Evolutionary conservation across 768 basidiomycete genomes (phyloP).

Genomic region (Mycena vulgaris): DNA sequence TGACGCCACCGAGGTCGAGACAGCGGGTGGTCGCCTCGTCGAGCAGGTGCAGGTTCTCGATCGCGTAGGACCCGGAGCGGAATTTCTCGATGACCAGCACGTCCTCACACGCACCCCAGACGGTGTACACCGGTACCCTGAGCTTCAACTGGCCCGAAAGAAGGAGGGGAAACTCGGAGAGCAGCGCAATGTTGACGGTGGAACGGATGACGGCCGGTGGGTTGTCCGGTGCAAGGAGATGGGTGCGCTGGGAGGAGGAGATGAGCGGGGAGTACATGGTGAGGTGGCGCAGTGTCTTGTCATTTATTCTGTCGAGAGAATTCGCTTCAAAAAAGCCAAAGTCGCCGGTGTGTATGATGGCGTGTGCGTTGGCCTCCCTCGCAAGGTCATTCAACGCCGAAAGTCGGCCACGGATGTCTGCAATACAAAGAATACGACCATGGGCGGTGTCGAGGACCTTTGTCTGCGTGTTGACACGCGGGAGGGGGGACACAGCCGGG

Average conservation of each 20-base stretch:
- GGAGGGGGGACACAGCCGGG: conserved; percentile 57
- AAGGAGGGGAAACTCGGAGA: conserved; percentile 95
- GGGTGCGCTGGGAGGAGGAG: conserved; percentile 82
- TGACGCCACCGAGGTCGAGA: conserved; percentile 93
- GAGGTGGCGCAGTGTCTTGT: conserved; percentile 95
- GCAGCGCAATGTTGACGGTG: conserved; percentile 80
- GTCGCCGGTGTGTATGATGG: conserved; percentile 97
- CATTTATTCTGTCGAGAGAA: conserved; percentile 92
- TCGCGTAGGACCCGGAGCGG: conserved; percentile 83
- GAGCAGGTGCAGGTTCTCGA: conserved; percentile 92
- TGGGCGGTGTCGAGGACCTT: conserved; percentile 84
- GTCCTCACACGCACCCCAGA: conserved; percentile 98
- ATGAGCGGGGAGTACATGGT: conserved; percentile 97
- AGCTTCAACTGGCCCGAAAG: conserved; percentile 93
- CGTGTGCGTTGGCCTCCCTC: conserved; percentile 88
- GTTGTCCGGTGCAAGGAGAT: conserved; percentile 83
- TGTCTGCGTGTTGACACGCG: conserved; percentile 79
- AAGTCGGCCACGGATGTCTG: conserved; percentile 92
- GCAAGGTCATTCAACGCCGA: conserved; percentile 94
- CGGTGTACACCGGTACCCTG: conserved; percentile 93
- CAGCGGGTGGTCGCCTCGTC: conserved; percentile 97
- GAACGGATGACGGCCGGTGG: conserved; percentile 78
- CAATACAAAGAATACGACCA: conserved; percentile 93
- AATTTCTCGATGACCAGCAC: conserved; percentile 94
- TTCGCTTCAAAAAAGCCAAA: conserved; percentile 96